Evolutionary conservation across 371 early-diverging fungal genomes (phyloP), one percentile per base, ranked within the genome.

Genomic region (Zychaea mexicana): DNA sequence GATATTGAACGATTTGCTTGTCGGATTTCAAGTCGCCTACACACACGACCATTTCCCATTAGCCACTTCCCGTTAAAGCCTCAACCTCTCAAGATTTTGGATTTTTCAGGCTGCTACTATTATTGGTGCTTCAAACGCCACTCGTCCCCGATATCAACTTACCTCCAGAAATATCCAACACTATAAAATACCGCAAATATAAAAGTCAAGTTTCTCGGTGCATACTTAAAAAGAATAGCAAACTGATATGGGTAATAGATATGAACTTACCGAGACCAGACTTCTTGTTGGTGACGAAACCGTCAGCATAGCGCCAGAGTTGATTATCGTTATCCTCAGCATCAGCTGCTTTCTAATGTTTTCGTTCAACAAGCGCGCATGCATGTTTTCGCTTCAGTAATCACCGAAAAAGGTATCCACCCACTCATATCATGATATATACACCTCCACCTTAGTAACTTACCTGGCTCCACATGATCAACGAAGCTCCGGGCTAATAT

Each of bases 101-200:
- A n/a, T n/a, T n/a, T n/a, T n/a, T n/a, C n/a, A 15, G 42, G 32
- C 10, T 49, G 22, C 49, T 49, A 1, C 22, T 49, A 19, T 4
- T 24, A 4, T n/a, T n/a, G n/a, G n/a, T n/a, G n/a, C n/a, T n/a
- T n/a, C n/a, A n/a, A 46, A 21, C n/a, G 21, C 7, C 6, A 46
- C 7, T 17, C 6, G n/a, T 49, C 49, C 6, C 6, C 26, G 10
- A 73, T 77, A 77, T 64, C 75, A 76, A 49, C 22, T 49, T 19
- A 77, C 81, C 82, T 62, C 79, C 79, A 36, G 66, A 42, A 45
- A 81, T 65, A 65, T 77, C 77, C 39, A 81, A 38, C 10, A 81
- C 79, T 76, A 26, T 28, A 28, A 28, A 42, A 42, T 12, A 12
- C n/a, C n/a, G 52, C n/a, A 32, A 47, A 22, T 19, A 27, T 33